Evolutionary conservation across 371 early-diverging fungal species (phyloP), one percentile per base, ranked within the genome.

Genomic region (Mucor ambiguus): DNA sequence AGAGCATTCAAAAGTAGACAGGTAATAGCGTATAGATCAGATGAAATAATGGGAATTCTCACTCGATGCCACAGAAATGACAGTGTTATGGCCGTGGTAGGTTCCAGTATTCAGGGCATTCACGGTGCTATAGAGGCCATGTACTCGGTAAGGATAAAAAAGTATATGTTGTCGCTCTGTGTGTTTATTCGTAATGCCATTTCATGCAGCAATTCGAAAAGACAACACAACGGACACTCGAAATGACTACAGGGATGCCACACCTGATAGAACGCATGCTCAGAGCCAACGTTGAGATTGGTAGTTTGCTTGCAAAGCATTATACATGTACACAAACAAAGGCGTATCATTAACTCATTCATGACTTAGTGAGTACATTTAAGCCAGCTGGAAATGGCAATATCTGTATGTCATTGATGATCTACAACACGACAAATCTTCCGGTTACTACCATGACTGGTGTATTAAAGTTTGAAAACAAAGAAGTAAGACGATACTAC

Each of bases 241-340:
- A 67, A 58, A 73, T 75, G 66, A 69, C 30, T 5, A 63, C 68
- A 44, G 41, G 54, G 8, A 75, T 76, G 68, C 63, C 49, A 41
- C 52, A 70, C 11, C 41, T 68, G 14, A 43, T 75, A 22, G 74
- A 76, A n/a, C 69, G 70, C 32, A 66, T 68, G 11, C 66, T 71
- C 35, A 49, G 61, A 46, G 33, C 74, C 14, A 75, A 75, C 38
- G 9, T 73, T 3, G 62, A 62, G 28, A 63, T 78, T 57, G 60
- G 78, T 71, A 63, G 32, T 22, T 22, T n/a, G n/a, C n/a, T 38
- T 2, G 3, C 33, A 33, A 33, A 33, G 33, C 33, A 7, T 24
- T 44, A 16, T 37, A 33, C 16, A 16, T 20, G 24, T 5, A 2
- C 24, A 18, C 16, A 30, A 55, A 56, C 14, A 56, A 28, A 56